These are phyloP conservation scores for Dothistroma septosporum DNA, from an alignment of 2,329 filamentous ascomycete genomes.

Conservation along the genomic window DNA sequence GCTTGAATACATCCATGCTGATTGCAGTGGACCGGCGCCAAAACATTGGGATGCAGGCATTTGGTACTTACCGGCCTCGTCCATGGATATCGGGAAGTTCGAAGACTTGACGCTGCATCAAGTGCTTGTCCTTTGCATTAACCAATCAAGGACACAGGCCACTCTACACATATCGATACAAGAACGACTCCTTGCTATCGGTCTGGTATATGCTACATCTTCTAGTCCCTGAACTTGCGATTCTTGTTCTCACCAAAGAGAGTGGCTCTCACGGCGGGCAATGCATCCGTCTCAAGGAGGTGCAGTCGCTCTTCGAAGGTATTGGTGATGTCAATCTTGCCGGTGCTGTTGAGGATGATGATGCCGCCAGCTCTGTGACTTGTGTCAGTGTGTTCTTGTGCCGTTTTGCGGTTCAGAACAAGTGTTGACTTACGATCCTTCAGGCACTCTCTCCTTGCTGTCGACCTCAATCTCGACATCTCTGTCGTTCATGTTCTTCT, in stretches of 20 bases:
- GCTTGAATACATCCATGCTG: too few species aligned
- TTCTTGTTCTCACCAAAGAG: constrained; percentile 94
- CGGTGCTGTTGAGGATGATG: constrained; percentile 70
- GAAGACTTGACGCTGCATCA: too few species aligned
- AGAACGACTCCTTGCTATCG: neutral
- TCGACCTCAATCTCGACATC: constrained; percentile 69
- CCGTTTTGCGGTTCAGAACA: constrained; percentile 9
- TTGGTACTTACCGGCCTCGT: too few species aligned
- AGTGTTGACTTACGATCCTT: constrained; percentile 66
- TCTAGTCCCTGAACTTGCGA: constrained; percentile 88
- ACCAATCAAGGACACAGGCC: neutral
- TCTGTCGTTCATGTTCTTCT: constrained; percentile 61
- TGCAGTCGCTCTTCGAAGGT: constrained; percentile 88
- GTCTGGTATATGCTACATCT: neutral
- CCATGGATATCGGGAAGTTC: too few species aligned
- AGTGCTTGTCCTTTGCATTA: neutral
- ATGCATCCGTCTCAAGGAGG: constrained; percentile 76
- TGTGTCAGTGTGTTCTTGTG: constrained; percentile 24
- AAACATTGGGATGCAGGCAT: too few species aligned
- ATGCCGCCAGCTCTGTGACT: constrained; percentile 72
- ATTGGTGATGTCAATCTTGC: constrained; percentile 98
- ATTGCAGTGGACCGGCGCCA: too few species aligned
- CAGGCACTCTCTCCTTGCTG: constrained; percentile 72
- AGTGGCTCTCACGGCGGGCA: constrained; percentile 77
- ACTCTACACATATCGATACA: neutral